Evolutionary conservation across 345 rosid genomes (phyloP).

Genomic region (Citropsis articulata): DNA sequence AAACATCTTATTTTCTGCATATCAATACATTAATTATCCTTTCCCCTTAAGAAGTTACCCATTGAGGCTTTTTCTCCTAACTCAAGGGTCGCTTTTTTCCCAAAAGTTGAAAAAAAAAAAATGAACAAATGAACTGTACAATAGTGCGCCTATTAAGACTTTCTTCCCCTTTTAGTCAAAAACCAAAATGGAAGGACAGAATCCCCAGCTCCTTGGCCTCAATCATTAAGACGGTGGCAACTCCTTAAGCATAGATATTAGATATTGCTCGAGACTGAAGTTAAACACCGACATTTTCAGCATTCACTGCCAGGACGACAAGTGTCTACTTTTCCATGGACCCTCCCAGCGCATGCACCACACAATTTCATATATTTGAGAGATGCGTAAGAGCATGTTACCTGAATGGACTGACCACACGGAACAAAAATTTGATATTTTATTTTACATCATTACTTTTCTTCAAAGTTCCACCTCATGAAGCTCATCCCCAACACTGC

Average conservation of each 20-base stretch:
- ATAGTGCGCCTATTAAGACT: conserved; percentile 26
- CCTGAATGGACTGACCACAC: conserved; percentile 25
- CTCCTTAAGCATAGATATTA: conserved; percentile 15
- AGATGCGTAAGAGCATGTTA: conserved; percentile 23
- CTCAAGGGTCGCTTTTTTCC: conserved; percentile 26
- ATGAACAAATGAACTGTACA: conserved; percentile 70
- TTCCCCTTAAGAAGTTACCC: conserved; percentile 11
- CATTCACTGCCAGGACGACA: conserved; percentile 6
- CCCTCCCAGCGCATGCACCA: conserved; percentile 10
- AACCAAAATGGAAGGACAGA: not conserved
- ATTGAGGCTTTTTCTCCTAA: conserved; percentile 17
- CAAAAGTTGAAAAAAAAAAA: conserved; percentile 2
- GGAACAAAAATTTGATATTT: conserved; percentile 49
- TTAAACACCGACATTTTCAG: conserved; percentile 22
- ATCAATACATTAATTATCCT: conserved; percentile 22
- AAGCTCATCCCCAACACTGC: conserved; percentile 76
- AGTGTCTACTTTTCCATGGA: conserved; percentile 12
- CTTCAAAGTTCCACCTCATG: conserved; percentile 90
- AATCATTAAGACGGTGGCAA: conserved; percentile 21
- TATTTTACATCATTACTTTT: conserved; percentile 35
- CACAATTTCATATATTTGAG: conserved; percentile 7
- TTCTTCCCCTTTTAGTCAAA: conserved; percentile 15
- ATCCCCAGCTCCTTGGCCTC: conserved; percentile 24
- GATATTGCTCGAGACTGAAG: not conserved
- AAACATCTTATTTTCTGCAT: conserved; percentile 17